phyloP scores from a whole-genome alignment of 805 yeast genomes.

The Yarrowia porcina region DNA sequence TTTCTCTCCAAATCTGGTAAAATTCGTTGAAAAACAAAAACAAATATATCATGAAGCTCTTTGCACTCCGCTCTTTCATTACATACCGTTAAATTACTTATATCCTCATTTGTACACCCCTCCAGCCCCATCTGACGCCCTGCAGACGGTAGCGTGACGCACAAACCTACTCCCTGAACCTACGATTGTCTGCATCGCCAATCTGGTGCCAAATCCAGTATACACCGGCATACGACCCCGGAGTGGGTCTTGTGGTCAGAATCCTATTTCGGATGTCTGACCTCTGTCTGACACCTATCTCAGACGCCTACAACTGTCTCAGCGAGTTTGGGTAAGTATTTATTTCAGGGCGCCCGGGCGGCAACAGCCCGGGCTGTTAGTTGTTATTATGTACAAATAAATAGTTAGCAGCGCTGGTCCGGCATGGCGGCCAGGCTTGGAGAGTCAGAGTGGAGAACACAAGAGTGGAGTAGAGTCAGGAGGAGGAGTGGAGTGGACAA shows the following conservation, averaged over 20 bases:
- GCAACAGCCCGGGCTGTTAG: not conserved
- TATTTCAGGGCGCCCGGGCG: not conserved
- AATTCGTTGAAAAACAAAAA: no score
- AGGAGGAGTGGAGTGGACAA: not conserved
- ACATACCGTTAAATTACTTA: not conserved
- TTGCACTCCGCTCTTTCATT: not conserved
- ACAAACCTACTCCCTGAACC: not conserved
- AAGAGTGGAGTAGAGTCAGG: not conserved
- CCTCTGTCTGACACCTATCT: not conserved
- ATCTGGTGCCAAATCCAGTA: not conserved
- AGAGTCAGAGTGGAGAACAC: not conserved
- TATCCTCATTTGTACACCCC: not conserved
- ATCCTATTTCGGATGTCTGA: not conserved
- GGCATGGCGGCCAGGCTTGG: not conserved
- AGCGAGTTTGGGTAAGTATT: not conserved
- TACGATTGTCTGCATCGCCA: not conserved
- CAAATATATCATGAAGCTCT: not conserved
- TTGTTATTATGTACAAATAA: slow-evolving; percentile 25
- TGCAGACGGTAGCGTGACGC: not conserved
- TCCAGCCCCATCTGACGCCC: not conserved
- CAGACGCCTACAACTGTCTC: no score
- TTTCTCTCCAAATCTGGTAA: no score
- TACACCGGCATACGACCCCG: not conserved
- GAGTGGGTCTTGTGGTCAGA: not conserved
- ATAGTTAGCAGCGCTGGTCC: not conserved